Percentiles rank a stretch among this genome's conserved stretches.
Conservation (phyloP, 176 grass and related monocot genomes). For the Bonia amplexicaulis region DNA sequence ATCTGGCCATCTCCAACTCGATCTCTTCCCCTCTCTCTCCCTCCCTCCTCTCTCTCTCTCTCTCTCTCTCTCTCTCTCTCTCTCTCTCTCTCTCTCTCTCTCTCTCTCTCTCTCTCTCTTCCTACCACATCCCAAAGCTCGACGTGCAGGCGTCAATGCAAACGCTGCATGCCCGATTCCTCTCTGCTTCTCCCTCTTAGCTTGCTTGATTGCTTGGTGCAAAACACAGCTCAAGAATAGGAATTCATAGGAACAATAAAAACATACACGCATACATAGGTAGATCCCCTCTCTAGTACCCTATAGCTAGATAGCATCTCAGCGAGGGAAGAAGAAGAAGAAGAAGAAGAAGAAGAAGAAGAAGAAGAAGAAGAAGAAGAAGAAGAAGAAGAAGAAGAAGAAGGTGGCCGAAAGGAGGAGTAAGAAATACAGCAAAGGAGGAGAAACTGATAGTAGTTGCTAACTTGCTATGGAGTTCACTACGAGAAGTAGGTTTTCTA, state of each 20-base stretch:
- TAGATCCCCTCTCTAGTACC: slow-evolving; percentile 38
- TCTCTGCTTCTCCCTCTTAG: neutral
- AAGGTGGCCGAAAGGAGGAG: neutral
- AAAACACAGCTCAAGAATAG: slow-evolving; percentile 22
- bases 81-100: too few relatives aligned
- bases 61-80: neutral
- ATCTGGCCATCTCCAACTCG: slow-evolving; percentile 28
- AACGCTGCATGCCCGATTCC: neutral
- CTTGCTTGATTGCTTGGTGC: neutral
- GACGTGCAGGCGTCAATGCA: slow-evolving; percentile 11
- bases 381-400: neutral
- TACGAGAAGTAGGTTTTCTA: slow-evolving; percentile 39
- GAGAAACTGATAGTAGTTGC: neutral
- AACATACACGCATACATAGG: slow-evolving; percentile 48
- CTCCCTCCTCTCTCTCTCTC: neutral
- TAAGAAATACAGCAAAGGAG: slow-evolving; percentile 28
- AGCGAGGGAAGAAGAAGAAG: neutral
- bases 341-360: too few relatives aligned
- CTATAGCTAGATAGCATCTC: slow-evolving; percentile 22
- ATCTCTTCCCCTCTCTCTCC: neutral
- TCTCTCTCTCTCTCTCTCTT: neutral
- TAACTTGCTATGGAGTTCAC: slow-evolving; percentile 40
- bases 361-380: too few relatives aligned
- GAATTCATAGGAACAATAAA: neutral
- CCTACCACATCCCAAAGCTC: slow-evolving; percentile 8